Conservation (phyloP, 2,329 filamentous ascomycete species). For the Ophiostoma populinum region DNA sequence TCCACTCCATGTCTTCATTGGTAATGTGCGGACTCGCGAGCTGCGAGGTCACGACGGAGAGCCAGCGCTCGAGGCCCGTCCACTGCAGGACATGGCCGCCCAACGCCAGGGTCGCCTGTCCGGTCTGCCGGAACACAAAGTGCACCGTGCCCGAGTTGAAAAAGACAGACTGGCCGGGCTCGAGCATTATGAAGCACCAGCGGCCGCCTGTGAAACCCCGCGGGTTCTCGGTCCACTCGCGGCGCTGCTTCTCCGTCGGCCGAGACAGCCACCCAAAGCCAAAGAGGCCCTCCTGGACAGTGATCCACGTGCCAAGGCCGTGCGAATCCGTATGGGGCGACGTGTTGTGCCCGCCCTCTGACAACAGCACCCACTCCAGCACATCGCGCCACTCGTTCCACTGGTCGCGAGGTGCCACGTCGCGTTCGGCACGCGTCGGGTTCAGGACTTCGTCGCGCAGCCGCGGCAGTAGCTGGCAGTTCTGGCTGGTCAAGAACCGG, state of each 20-base stretch:
- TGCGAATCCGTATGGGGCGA: slow-evolving; percentile 19
- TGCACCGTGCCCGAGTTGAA: slow-evolving; percentile 20
- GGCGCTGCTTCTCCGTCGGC: slow-evolving; percentile 14
- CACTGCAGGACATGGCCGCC: slow-evolving; percentile 20
- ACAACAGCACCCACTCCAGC: slow-evolving; percentile 18
- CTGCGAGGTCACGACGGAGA: slow-evolving; percentile 15
- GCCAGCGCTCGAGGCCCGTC: slow-evolving; percentile 17
- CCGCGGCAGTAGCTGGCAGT: slow-evolving; percentile 16
- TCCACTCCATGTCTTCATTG: slow-evolving; percentile 17
- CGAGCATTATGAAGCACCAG: slow-evolving; percentile 18
- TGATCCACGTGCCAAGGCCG: slow-evolving; percentile 20
- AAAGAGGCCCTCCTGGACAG: slow-evolving; percentile 17
- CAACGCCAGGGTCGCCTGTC: slow-evolving; percentile 16
- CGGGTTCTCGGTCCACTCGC: slow-evolving; percentile 14
- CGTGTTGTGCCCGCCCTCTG: slow-evolving; percentile 19
- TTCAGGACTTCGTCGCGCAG: slow-evolving; percentile 21
- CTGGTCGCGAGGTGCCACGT: slow-evolving; percentile 14
- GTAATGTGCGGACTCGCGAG: slow-evolving; percentile 15
- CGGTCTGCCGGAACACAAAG: slow-evolving; percentile 17
- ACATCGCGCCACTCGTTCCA: slow-evolving; percentile 20
- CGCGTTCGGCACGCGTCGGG: slow-evolving; percentile 16
- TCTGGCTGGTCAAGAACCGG: slow-evolving; percentile 14
- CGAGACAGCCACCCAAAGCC: slow-evolving; percentile 19
- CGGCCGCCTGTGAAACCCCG: slow-evolving; percentile 13
- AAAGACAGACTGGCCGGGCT: slow-evolving; percentile 19